These are phyloP conservation scores for Pyrenophora graminea DNA, from an alignment of 2,329 filamentous ascomycete genomes.

Conservation along the genomic window DNA sequence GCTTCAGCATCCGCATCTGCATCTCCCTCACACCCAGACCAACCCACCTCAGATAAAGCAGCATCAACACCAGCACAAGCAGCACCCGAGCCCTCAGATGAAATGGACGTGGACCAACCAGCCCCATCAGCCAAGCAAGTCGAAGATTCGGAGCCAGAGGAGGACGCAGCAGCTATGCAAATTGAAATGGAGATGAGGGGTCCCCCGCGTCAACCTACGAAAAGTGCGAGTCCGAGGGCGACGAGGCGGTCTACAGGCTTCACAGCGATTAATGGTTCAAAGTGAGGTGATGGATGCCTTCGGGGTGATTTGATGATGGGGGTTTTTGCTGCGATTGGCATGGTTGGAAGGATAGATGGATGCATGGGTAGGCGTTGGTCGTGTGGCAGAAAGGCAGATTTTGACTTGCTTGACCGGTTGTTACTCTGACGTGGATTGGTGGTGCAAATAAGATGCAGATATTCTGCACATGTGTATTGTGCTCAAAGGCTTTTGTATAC, in stretches of 20 bases:
- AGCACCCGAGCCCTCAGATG: constrained; percentile 8
- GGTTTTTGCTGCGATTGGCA: no score
- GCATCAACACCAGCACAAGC: background rate
- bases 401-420: background rate
- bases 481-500: no score
- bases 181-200: constrained; percentile 49
- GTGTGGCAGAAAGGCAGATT: background rate
- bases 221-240: constrained; percentile 13
- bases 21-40: background rate
- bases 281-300: background rate
- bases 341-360: no score
- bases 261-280: constrained; percentile 41
- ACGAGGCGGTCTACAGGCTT: constrained; percentile 33
- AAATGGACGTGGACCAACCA: constrained; percentile 16
- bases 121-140: constrained; percentile 7
- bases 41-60: no score
- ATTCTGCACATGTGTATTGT: no score
- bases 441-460: no score
- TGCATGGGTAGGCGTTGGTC: no score
- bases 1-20: background rate
- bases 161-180: constrained; percentile 43
- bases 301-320: background rate
- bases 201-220: constrained; percentile 15
- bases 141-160: constrained; percentile 31
- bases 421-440: no score